phyloP scores from a whole-genome alignment of 805 yeast genomes.

The Candida boidinii region DNA sequence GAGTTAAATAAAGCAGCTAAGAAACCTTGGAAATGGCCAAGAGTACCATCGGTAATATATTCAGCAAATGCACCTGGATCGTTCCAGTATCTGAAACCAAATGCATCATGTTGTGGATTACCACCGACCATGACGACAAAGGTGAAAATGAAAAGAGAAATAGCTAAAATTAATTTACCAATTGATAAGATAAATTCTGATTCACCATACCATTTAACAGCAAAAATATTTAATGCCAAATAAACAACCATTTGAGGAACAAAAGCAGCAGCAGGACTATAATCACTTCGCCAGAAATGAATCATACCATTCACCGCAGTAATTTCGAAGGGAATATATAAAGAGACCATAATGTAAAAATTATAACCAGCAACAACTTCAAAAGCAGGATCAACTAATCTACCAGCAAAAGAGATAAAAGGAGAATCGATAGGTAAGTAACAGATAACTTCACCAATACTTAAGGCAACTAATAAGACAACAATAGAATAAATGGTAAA shows the following conservation, averaged over 20 bases:
- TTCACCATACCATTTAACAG: slow-evolving; percentile 66
- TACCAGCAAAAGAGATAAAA: slow-evolving; percentile 54
- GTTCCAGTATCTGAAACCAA: slow-evolving; percentile 48
- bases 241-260: slow-evolving; percentile 52
- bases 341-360: slow-evolving; percentile 62
- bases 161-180: slow-evolving; percentile 57
- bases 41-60: slow-evolving; percentile 37
- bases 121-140: slow-evolving; percentile 75
- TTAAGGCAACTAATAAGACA: slow-evolving; percentile 50
- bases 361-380: slow-evolving; percentile 70
- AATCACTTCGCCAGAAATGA: slow-evolving; percentile 68
- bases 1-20: slow-evolving; percentile 27
- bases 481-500: slow-evolving; percentile 62
- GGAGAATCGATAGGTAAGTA: slow-evolving; percentile 64
- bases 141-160: slow-evolving; percentile 61
- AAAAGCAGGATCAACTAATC: slow-evolving; percentile 59
- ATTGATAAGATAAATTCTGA: slow-evolving; percentile 67
- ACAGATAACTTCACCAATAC: slow-evolving; percentile 70
- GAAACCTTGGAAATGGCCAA: slow-evolving; percentile 58
- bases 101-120: slow-evolving; percentile 56
- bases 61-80: slow-evolving; percentile 45
- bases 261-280: slow-evolving; percentile 56
- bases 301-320: slow-evolving; percentile 66
- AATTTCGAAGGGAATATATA: slow-evolving; percentile 67
- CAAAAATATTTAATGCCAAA: slow-evolving; percentile 51